phyloP scores from a whole-genome alignment of 2,329 filamentous ascomycete species.

The Alternaria alternata region DNA sequence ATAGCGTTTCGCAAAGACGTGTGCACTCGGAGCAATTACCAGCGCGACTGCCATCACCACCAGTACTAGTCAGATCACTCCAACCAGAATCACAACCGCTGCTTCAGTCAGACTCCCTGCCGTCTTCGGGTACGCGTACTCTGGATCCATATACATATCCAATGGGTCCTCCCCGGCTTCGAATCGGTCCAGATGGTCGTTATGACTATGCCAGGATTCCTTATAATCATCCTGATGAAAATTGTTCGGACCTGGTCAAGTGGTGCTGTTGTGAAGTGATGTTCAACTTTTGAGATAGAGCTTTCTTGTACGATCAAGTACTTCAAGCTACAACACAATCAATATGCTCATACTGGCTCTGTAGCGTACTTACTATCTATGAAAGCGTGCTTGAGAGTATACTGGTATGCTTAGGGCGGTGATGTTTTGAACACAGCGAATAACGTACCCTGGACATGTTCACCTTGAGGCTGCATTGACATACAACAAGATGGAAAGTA shows the following conservation, averaged over 20 bases:
- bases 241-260: background rate
- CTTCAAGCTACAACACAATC: no score
- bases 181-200: background rate
- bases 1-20: background rate
- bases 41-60: background rate
- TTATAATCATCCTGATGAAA: background rate
- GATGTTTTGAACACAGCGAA: background rate
- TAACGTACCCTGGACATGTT: fast-evolving
- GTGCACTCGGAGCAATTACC: background rate
- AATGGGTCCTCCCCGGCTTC: background rate
- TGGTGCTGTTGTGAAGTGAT: background rate
- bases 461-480: background rate
- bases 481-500: fast-evolving
- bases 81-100: background rate
- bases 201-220: no score
- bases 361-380: background rate
- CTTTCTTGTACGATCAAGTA: no score
- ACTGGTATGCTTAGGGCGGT: background rate
- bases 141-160: background rate
- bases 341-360: no score
- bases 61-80: background rate
- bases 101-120: background rate
- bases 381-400: background rate
- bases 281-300: background rate
- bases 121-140: background rate